Evolutionary conservation across 1,139 yeast genomes (phyloP), one percentile per base, ranked within the genome.

Genomic region (Pichia sp.): DNA sequence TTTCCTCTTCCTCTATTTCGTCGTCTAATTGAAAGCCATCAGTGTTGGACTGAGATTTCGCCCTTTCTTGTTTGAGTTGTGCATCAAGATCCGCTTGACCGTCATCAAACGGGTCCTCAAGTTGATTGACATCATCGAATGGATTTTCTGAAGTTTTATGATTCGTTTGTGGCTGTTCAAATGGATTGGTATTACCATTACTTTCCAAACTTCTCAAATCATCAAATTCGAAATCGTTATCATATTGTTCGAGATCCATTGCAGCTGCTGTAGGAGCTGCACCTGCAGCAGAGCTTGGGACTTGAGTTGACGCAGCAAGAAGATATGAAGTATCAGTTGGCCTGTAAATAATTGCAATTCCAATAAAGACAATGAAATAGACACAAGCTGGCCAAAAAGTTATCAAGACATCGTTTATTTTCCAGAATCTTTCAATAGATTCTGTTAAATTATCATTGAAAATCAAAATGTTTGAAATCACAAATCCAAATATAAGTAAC

Each of bases 311-410:
- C 52, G 89, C 89, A 17, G 97, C 98, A 59, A 91, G 75, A 76
- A 94, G 80, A 56, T 89, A 83, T 50, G 95, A 88, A 33, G 95
- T 86, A 54, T 84, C 95, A 0, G 97, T 89, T 38, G 98, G 98
- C 63, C 98, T 79, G 98, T 98, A 93, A 50, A 91, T 75, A 69
- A 88, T 79, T 11, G 96, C 85, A 52, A 93, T 71, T 7, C 89
- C 77, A 58, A 84, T 74, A 61, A 91, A 89, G 36, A 89, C 89
- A 36, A 80, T 63, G 58, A 84, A 86, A 64, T 86, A 93, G 14
- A 89, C 82, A 35, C 86, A 74, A 46, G 95, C 80, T 31, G 96
- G 95, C 96, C 98, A 88, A 65, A 94, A 93, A 53, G 91, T 96
- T 39, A 83, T 74, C 43, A 88, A 63, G 58, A 93, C 88, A 69